Percentiles rank a stretch among this genome's conserved stretches.
Evolutionary conservation across 768 basidiomycete genomes (phyloP).

Genomic region (Mycena vitilis): DNA sequence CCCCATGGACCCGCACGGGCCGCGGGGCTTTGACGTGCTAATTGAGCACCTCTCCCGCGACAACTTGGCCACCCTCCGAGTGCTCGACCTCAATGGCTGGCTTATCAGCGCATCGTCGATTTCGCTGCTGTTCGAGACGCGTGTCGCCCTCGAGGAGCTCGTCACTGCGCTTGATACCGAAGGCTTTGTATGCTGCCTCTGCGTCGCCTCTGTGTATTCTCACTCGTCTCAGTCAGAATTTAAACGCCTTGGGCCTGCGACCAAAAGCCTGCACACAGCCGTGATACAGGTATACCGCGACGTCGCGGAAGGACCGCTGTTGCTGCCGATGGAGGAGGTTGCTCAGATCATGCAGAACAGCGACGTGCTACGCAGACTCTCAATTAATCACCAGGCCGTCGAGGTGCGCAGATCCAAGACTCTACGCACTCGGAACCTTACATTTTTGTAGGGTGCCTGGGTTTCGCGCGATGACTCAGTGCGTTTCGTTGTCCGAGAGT

Average conservation of each 20-base stretch:
- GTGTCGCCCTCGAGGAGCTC: conserved; percentile 51
- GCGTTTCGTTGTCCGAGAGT: conserved; percentile 22
- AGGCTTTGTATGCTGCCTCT: conserved; percentile 14
- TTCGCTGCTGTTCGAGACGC: conserved; percentile 44
- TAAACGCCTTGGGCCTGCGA: conserved; percentile 33
- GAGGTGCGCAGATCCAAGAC: conserved; percentile 42
- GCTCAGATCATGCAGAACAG: conserved; percentile 41
- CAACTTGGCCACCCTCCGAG: conserved; percentile 47
- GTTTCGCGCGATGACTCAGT: conserved; percentile 14
- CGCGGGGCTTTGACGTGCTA: conserved; percentile 48
- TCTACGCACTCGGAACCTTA: background rate
- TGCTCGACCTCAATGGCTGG: conserved; percentile 46
- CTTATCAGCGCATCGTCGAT: conserved; percentile 47
- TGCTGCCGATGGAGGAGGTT: conserved; percentile 40
- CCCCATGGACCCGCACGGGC: background rate
- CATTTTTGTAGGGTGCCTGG: conserved; percentile 23
- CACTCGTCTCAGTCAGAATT: conserved; percentile 39
- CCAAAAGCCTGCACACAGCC: conserved; percentile 46
- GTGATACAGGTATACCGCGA: conserved; percentile 47
- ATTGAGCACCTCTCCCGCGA: conserved; percentile 51
- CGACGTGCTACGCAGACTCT: conserved; percentile 44
- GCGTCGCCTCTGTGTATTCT: background rate
- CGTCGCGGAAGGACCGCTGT: conserved; percentile 35
- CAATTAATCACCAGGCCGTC: conserved; percentile 48
- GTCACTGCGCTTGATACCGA: conserved; percentile 44